Base-by-base conservation (phyloP, 305 asterid species). In the Withania somnifera region DNA sequence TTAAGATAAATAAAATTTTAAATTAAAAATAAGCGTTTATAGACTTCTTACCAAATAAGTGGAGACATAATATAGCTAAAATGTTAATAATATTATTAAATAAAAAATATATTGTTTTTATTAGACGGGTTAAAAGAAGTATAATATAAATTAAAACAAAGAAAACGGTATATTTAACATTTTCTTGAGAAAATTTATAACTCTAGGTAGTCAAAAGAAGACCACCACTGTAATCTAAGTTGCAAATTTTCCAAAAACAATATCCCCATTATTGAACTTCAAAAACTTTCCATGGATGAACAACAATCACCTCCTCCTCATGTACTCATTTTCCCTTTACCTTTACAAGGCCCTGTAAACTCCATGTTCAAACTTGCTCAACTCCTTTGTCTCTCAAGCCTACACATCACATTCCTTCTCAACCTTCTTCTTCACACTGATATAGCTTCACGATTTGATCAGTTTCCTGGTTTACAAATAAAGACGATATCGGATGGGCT, bases 281-380 rank as follows among this genome's bases (percentile, higher is more conserved):
- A 3, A 47, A 47, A 5, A 47, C 0, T 14, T 1, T 4, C 56
- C 56, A 51, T 73, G 79, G 40, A 45, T 14, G 22, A 76, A 26
- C 40, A 45, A 50, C 4, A 28, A 45, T 19, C 50, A 3, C 68
- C 38, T 63, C 82, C 90, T n/a, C 91, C 83, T 56, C 86, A 89
- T 81, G 88, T 91, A 0, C 85, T 91, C 83, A 86, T 91, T 71
- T 91, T 91, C 79, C 95, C 93, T 19, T 51, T 91, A n/a, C 95
- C 95, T 0, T 90, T 89, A 17, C 95, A 91, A 80, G 95, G 95
- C 71, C 93, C 95, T 3, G 90, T 89, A 2, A 91, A 91, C 88
- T 89, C 89, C 80, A 90, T 89, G 92, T 90, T 91, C 38, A 91
- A 91, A 47, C 88, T 91, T 4, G 91, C 95, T 0, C 91, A 90